Conservation (phyloP, 306 rosid species). For the Cicer chorassanicum region DNA sequence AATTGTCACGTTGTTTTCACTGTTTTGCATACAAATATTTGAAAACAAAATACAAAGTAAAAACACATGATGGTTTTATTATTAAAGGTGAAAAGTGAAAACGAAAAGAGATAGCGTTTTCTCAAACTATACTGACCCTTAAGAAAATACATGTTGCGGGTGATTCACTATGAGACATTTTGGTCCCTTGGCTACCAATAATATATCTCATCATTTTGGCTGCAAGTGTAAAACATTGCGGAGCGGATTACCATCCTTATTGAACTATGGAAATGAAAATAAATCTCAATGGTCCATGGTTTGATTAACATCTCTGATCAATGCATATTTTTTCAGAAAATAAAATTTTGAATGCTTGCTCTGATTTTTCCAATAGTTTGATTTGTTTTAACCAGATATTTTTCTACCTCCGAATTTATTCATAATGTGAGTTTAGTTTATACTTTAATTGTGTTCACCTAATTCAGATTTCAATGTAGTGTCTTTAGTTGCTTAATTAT, state of each 20-base stretch:
- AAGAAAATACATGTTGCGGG: not conserved
- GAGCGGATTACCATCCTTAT: not conserved
- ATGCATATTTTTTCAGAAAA: not conserved
- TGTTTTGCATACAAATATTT: no score
- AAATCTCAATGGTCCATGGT: conserved; percentile 10
- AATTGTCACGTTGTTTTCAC: no score
- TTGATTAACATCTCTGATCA: conserved; percentile 23
- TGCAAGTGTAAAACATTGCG: not conserved
- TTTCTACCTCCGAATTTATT: not conserved
- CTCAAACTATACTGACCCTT: not conserved
- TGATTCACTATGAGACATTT: conserved; percentile 12
- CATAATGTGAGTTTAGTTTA: conserved; percentile 2
- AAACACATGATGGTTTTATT: no score
- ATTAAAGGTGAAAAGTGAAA: no score
- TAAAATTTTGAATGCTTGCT: conserved; percentile 27
- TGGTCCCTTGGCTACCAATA: not conserved
- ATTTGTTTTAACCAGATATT: not conserved
- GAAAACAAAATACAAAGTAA: no score
- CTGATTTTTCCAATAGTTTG: not conserved
- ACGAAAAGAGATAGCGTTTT: no score
- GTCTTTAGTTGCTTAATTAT: conserved; percentile 19
- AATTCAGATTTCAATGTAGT: conserved; percentile 11
- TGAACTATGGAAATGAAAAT: conserved; percentile 5
- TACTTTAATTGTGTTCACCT: not conserved
- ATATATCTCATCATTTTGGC: not conserved